Conservation (phyloP, 495 filamentous ascomycete genomes). For the Penicillium mononematosum region DNA sequence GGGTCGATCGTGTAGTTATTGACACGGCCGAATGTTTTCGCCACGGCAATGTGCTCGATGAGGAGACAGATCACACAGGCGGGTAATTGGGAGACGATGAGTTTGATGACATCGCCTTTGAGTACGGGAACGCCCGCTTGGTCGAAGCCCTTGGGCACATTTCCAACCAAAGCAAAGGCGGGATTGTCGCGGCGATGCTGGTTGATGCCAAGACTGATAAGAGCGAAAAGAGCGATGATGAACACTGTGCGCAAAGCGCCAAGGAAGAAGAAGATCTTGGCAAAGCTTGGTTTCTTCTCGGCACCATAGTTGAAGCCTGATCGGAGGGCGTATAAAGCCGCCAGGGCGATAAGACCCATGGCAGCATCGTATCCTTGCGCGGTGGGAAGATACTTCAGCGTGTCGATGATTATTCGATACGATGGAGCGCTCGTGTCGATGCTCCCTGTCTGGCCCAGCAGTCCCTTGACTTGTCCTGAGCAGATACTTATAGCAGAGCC, state of each 20-base stretch:
- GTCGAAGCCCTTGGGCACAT: constrained; percentile 77
- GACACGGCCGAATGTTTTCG: constrained; percentile 90
- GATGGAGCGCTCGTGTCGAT: constrained; percentile 71
- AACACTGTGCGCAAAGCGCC: constrained; percentile 86
- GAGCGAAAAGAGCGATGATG: constrained; percentile 82
- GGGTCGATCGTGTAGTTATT: constrained; percentile 96
- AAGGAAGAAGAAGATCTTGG: constrained; percentile 79
- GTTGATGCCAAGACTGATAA: constrained; percentile 84
- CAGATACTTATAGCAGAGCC: constrained; percentile 88
- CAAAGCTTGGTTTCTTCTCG: constrained; percentile 60
- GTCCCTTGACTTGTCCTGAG: constrained; percentile 72
- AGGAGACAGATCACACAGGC: constrained; percentile 84
- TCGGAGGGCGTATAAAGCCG: constrained; percentile 76
- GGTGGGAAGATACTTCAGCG: constrained; percentile 65
- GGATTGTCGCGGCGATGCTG: constrained; percentile 45
- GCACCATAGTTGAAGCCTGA: constrained; percentile 58
- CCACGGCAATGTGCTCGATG: constrained; percentile 91
- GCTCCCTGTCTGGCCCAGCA: constrained; percentile 73
- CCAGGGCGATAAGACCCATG: constrained; percentile 85
- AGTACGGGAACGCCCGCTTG: constrained; percentile 68
- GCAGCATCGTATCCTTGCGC: constrained; percentile 70
- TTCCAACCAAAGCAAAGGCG: constrained; percentile 64
- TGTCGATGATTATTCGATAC: constrained; percentile 82
- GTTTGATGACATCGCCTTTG: constrained; percentile 55
- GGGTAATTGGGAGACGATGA: constrained; percentile 63